phyloP scores from a whole-genome alignment of 305 asterid genomes.

The Monarda citriodora region DNA sequence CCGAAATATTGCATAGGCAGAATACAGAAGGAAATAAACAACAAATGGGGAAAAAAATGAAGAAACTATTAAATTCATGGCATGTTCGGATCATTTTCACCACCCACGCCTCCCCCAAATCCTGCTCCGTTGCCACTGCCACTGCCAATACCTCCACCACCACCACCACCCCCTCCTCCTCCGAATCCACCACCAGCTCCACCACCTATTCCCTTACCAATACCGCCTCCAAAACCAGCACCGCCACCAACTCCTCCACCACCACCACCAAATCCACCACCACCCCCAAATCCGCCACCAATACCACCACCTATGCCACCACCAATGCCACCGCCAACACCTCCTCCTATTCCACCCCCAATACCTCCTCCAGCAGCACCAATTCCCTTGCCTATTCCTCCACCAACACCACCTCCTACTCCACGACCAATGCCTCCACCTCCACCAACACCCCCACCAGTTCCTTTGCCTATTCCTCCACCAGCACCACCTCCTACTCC shows the following conservation, averaged over 20 bases:
- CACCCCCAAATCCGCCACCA: conserved; percentile 17
- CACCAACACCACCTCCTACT: conserved; percentile 6
- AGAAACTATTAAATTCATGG: conserved; percentile 13
- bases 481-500: background rate
- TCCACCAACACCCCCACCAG: too few relatives aligned
- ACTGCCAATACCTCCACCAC: conserved; percentile 6
- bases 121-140: conserved; percentile 12
- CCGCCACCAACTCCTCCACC: too few relatives aligned
- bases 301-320: conserved; percentile 6
- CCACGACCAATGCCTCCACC: conserved; percentile 12
- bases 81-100: conserved; percentile 10
- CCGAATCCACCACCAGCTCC: background rate
- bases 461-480: background rate
- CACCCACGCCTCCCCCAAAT: conserved; percentile 22
- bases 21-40: background rate
- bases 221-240: conserved; percentile 1
- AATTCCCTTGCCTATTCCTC: background rate
- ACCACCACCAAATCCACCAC: conserved; percentile 27
- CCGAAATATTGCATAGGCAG: background rate
- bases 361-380: background rate
- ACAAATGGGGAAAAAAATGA: background rate
- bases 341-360: background rate
- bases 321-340: background rate
- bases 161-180: background rate
- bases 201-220: conserved; percentile 12